Conservation (phyloP, 2,329 filamentous ascomycete species). For the Fusarium austroafricanum region DNA sequence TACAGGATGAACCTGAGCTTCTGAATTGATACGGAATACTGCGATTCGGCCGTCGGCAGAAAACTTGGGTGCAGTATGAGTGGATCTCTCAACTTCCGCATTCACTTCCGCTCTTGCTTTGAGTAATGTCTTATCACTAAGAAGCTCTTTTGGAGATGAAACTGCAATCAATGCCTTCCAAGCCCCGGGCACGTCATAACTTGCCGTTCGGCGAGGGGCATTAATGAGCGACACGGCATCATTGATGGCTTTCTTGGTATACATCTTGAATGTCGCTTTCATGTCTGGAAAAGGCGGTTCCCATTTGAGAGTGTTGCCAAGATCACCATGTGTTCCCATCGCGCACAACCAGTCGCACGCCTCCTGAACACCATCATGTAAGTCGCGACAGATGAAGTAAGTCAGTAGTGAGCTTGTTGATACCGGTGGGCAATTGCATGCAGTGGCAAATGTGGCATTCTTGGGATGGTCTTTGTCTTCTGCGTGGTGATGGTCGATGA, state of each 20-base stretch:
- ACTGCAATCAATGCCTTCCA: conserved; percentile 69
- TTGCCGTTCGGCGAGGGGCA: conserved; percentile 71
- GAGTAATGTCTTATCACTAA: conserved; percentile 61
- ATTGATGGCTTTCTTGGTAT: conserved; percentile 72
- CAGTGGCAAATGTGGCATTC: conserved; percentile 66
- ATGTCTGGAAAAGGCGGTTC: conserved; percentile 74
- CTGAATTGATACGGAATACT: conserved; percentile 69
- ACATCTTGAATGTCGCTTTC: conserved; percentile 66
- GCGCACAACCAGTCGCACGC: conserved; percentile 71
- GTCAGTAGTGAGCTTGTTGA: conserved; percentile 73
- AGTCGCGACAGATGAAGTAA: conserved; percentile 69
- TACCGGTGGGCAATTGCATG: conserved; percentile 73
- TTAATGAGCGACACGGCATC: conserved; percentile 73
- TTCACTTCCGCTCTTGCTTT: conserved; percentile 68
- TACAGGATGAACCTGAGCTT: conserved; percentile 73
- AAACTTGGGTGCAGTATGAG: conserved; percentile 72
- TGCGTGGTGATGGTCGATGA: conserved; percentile 76
- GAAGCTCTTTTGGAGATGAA: conserved; percentile 61
- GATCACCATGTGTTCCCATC: conserved; percentile 74
- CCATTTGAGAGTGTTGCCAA: conserved; percentile 75
- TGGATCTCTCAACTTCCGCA: conserved; percentile 69
- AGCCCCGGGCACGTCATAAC: conserved; percentile 69
- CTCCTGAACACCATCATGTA: conserved; percentile 62
- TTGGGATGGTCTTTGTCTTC: conserved; percentile 66
- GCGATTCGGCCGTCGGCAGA: conserved; percentile 71